Conservation (phyloP, 2,329 filamentous ascomycete genomes). For the Microcyclospora pomicola region DNA sequence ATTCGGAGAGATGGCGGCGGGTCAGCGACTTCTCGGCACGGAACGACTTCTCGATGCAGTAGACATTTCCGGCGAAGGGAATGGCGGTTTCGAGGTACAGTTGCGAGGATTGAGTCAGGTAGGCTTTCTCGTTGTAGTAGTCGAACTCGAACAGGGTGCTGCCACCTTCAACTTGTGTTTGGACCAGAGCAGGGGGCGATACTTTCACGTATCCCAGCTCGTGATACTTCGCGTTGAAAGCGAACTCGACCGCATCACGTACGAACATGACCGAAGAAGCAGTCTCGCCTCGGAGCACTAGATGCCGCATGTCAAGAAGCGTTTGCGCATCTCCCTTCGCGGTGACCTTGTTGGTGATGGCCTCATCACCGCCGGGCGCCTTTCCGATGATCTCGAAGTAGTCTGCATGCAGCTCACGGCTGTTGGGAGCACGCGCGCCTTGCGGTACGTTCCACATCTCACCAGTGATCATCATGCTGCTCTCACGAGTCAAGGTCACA, state of each 20-base stretch:
- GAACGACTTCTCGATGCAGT: constrained; percentile 98
- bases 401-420: constrained; percentile 81
- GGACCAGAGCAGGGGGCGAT: constrained; percentile 77
- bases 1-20: constrained; percentile 85
- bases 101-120: constrained; percentile 92
- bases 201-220: constrained; percentile 70
- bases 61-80: constrained; percentile 82
- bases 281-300: constrained; percentile 72
- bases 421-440: constrained; percentile 63
- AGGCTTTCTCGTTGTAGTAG: constrained; percentile 82
- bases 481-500: constrained; percentile 71
- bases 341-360: constrained; percentile 73
- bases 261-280: constrained; percentile 80
- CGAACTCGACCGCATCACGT: constrained; percentile 63
- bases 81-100: constrained; percentile 93
- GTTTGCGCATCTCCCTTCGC: constrained; percentile 56
- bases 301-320: constrained; percentile 69
- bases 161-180: constrained; percentile 89
- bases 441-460: constrained; percentile 71
- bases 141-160: constrained; percentile 79
- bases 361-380: constrained; percentile 75
- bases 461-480: constrained; percentile 71
- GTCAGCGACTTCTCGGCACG: constrained; percentile 93
- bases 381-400: constrained; percentile 66
- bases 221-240: constrained; percentile 67